Evolutionary conservation across 305 asterid genomes (phyloP).

Genomic region (Petunia hybrid): DNA sequence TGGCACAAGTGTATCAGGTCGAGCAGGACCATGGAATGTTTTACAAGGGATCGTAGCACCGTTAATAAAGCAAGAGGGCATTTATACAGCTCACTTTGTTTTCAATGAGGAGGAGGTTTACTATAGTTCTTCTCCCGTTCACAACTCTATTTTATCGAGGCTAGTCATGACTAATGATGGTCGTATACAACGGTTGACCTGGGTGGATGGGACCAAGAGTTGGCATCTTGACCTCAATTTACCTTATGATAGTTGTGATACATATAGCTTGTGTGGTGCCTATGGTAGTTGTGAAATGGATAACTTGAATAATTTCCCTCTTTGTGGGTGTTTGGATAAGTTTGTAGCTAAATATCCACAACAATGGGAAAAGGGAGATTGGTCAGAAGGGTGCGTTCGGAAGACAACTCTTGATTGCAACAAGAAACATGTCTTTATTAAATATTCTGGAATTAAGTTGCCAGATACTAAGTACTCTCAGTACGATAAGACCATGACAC

Average conservation of each 20-base stretch:
- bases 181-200: background rate
- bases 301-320: background rate
- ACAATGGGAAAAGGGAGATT: conserved; percentile 9
- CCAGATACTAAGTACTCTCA: conserved; percentile 20
- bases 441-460: conserved; percentile 29
- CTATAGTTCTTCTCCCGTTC: conserved; percentile 2
- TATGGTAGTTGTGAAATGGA: conserved; percentile 27
- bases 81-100: background rate
- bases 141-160: background rate
- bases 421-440: conserved; percentile 20
- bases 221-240: conserved; percentile 8
- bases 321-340: conserved; percentile 32
- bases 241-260: conserved; percentile 32
- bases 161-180: conserved; percentile 16
- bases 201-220: conserved; percentile 22
- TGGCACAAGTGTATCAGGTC: background rate
- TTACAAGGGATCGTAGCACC: conserved; percentile 25
- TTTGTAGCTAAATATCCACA: conserved; percentile 21
- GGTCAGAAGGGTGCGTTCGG: conserved; percentile 28
- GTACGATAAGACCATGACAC: conserved; percentile 21
- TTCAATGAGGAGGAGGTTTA: conserved; percentile 28
- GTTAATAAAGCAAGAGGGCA: no score
- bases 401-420: conserved; percentile 12
- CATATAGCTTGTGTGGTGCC: conserved; percentile 35
- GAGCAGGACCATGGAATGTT: conserved; percentile 38